Evolutionary conservation across 2,329 filamentous ascomycete species (phyloP).

Genomic region (Pseudogymnoascus sp.): DNA sequence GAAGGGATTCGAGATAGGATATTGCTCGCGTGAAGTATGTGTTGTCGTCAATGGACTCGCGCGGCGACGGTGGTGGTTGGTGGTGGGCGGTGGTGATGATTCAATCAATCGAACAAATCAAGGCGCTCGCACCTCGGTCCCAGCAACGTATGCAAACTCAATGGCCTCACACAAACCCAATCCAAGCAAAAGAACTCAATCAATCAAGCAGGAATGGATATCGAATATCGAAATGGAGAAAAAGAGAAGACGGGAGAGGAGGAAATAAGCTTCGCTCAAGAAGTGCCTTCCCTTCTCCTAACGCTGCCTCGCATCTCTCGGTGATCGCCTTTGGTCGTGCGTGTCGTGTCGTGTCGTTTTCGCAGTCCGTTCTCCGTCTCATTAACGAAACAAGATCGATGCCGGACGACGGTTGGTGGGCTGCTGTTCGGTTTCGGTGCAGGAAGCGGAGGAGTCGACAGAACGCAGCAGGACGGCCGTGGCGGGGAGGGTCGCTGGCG

Average conservation of each 20-base stretch:
- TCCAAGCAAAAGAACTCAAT: background rate
- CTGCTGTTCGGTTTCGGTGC: background rate
- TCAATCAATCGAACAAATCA: background rate
- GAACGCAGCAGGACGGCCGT: background rate
- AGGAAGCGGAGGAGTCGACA: background rate
- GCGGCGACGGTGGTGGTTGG: background rate
- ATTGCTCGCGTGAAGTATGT: background rate
- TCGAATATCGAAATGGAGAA: background rate
- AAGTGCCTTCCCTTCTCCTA: background rate
- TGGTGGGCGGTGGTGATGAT: background rate
- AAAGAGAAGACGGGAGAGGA: background rate
- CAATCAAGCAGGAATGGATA: background rate
- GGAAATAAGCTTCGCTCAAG: background rate
- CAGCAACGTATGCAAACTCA: background rate
- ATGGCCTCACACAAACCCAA: background rate
- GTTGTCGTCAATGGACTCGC: background rate
- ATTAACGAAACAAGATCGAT: background rate
- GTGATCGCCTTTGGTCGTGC: background rate
- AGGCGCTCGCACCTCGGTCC: background rate
- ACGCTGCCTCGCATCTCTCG: background rate
- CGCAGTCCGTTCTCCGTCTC: background rate
- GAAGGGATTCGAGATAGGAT: background rate
- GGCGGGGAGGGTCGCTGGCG: background rate
- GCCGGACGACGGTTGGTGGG: background rate
- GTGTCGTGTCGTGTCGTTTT: too few species aligned